phyloP scores from a whole-genome alignment of 257 asterid species.

The Solanum chiquidenum region DNA sequence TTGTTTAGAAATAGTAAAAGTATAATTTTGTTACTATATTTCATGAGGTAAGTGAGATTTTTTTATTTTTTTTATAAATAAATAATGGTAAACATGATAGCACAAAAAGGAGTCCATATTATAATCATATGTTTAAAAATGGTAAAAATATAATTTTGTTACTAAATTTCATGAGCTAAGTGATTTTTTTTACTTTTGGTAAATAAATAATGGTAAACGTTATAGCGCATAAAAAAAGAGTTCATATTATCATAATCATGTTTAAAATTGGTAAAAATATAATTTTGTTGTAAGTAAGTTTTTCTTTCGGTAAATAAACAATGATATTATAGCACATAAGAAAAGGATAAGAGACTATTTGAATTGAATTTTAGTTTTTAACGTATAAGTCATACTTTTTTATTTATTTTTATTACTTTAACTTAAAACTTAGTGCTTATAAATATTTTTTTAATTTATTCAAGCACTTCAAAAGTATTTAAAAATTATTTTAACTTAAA shows the following conservation, averaged over 20 bases:
- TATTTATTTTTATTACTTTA: too few relatives aligned
- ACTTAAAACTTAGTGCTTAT: too few relatives aligned
- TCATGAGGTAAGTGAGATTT: background rate
- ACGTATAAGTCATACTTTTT: too few relatives aligned
- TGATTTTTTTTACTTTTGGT: background rate
- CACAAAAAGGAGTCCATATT: background rate
- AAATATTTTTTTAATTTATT: too few relatives aligned
- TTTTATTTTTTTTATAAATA: too few relatives aligned
- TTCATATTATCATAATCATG: background rate
- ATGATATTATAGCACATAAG: background rate
- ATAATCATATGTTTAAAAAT: too few relatives aligned
- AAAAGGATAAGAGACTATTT: background rate
- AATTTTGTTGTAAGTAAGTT: too few relatives aligned
- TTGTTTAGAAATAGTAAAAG: too few relatives aligned
- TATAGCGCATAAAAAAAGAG: background rate
- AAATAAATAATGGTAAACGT: background rate
- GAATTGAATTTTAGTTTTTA: background rate
- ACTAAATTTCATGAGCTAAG: background rate
- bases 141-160: background rate
- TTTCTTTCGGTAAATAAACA: background rate
- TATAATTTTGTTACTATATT: too few relatives aligned
- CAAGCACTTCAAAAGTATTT: too few relatives aligned
- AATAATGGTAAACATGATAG: background rate
- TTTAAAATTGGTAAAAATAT: background rate
- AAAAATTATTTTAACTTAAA: background rate